phyloP scores from a whole-genome alignment of 108 stramenopile genomes.

The Cyclotella sp. region DNA sequence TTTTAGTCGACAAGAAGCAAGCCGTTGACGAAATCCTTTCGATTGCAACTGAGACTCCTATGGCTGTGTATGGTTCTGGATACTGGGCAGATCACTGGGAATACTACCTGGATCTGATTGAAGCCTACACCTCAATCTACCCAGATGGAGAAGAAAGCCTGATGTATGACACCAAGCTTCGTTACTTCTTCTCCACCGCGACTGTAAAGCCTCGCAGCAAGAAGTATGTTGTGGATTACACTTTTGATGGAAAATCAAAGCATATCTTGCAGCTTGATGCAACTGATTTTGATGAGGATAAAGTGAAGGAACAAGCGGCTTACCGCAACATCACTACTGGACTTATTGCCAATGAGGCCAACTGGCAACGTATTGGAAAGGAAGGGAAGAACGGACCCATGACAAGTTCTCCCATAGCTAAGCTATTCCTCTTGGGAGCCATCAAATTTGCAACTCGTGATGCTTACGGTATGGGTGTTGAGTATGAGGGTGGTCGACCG shows the following conservation, averaged over 20 bases:
- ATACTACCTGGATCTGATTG: slow-evolving; percentile 93
- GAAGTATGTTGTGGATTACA: slow-evolving; percentile 90
- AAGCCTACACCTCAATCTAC: slow-evolving; percentile 89
- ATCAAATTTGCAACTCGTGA: slow-evolving; percentile 95
- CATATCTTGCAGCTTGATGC: slow-evolving; percentile 92
- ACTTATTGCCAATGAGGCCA: slow-evolving; percentile 83
- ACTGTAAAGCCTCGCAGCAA: slow-evolving; percentile 84
- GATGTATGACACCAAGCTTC: slow-evolving; percentile 89
- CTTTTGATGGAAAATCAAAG: slow-evolving; percentile 81
- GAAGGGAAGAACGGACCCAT: slow-evolving; percentile 67
- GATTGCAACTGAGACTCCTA: slow-evolving; percentile 69
- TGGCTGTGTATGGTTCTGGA: slow-evolving; percentile 84
- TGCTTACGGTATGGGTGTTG: slow-evolving; percentile 95
- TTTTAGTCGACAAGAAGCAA: slow-evolving; percentile 57
- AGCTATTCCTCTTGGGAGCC: slow-evolving; percentile 86
- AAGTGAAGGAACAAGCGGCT: slow-evolving; percentile 76
- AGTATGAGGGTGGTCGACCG: slow-evolving; percentile 96
- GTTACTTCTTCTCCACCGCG: slow-evolving; percentile 92
- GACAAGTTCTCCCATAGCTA: slow-evolving; percentile 71
- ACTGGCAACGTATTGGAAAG: slow-evolving; percentile 83
- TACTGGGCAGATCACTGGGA: slow-evolving; percentile 95
- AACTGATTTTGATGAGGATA: slow-evolving; percentile 73
- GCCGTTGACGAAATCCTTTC: slow-evolving; percentile 80
- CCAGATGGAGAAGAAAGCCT: slow-evolving; percentile 92
- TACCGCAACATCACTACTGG: slow-evolving; percentile 83